Base-by-base conservation (phyloP, 106 monocot genomes). In the Cymbidium sinense region DNA sequence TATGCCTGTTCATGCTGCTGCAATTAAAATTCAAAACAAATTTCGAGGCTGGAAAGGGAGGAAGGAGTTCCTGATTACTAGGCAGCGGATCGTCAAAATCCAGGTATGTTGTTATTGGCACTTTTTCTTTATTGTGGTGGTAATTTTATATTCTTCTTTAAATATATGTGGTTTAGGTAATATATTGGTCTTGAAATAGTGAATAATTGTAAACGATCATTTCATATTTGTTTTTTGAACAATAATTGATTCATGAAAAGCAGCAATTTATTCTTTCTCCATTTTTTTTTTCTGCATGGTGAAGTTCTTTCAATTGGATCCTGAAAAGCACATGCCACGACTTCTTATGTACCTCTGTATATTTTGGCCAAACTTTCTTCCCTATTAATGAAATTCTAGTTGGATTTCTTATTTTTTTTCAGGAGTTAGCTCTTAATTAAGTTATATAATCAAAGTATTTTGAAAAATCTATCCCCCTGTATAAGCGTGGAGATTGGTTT, bases 31-130 rank as follows among this genome's bases (percentile, higher is more conserved):
- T 58, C 98, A 92, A 50, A 98, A 98, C 76, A 98, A 94, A 75
- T 98, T 94, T 81, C 86, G 98, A 44, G 91, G 98, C 55, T 94
- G 98, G 98, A 98, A 98, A 86, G 94, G 98, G 51, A 90, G 94
- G 82, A 94, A 89, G 75, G 96, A 94, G 54, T 98, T 94, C 54
- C 77, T 94, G 76, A 80, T 92, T 39, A 86, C 90, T 51, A 79
- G 91, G 34, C 96, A 98, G 67, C 74, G 86, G 33, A 91, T 98
- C 28, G 94, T 98, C 30, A 98, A 92, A 77, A 98, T 98, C 50
- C 96, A 98, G 96, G 96, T 94, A 41, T 50, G 36, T 35, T 84
- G 65, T 71, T 80, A 67, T 21, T 4, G 1, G 33, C 33, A 31
- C 12, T 67, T 13, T 67, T 67, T 25, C 6, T 13, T 30, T 15